Evolutionary conservation across 352 stramenopile genomes (phyloP).

Genomic region (Pythium myriotylum): DNA sequence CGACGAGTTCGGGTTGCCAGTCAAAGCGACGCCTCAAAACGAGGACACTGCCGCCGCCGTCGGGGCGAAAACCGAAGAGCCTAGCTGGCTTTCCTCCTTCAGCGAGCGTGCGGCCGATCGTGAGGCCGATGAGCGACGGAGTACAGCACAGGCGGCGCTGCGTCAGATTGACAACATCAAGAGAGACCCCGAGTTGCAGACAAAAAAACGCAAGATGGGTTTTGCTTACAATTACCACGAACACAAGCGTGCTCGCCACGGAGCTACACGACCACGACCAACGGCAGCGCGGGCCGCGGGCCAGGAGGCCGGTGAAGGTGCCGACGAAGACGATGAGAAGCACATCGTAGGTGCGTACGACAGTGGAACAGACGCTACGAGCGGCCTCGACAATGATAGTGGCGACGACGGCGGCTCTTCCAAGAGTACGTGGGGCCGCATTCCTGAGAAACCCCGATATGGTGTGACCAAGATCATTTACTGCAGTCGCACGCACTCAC

Average conservation of each 20-base stretch:
- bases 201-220: slow-evolving; percentile 71
- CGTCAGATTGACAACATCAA: slow-evolving; percentile 61
- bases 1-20: slow-evolving; percentile 69
- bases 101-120: slow-evolving; percentile 49
- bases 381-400: slow-evolving; percentile 30
- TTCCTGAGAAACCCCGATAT: slow-evolving; percentile 34
- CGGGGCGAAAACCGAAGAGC: not conserved
- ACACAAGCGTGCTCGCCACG: slow-evolving; percentile 36
- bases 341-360: slow-evolving; percentile 81
- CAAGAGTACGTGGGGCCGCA: slow-evolving; percentile 4
- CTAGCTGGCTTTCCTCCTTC: slow-evolving; percentile 55
- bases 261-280: slow-evolving; percentile 7
- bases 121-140: slow-evolving; percentile 48
- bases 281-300: slow-evolving; percentile 2
- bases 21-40: slow-evolving; percentile 6
- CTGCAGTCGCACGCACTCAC: slow-evolving; percentile 89
- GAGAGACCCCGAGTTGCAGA: slow-evolving; percentile 39
- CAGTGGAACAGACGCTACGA: slow-evolving; percentile 39
- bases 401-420: slow-evolving; percentile 37
- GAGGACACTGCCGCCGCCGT: not conserved
- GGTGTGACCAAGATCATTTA: slow-evolving; percentile 87
- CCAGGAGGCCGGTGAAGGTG: not conserved
- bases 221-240: slow-evolving; percentile 71
- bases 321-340: slow-evolving; percentile 43
- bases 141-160: slow-evolving; percentile 48